Conservation (phyloP, 257 asterid genomes). For the Avicennia marina region DNA sequence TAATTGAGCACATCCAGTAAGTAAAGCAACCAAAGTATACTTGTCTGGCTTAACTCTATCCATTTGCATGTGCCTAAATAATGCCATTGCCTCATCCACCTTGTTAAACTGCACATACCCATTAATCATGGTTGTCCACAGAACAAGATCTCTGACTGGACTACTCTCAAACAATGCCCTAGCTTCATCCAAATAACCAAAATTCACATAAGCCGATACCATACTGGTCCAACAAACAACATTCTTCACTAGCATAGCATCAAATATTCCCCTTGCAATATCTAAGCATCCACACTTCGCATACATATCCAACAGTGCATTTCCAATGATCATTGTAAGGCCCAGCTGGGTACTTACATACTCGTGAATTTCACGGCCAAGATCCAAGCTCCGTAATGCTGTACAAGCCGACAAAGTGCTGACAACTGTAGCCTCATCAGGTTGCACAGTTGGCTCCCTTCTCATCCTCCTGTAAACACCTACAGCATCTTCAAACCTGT, state of each 20-base stretch:
- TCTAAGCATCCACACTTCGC: slow-evolving; percentile 75
- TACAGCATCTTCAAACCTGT: slow-evolving; percentile 53
- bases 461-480: slow-evolving; percentile 54
- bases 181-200: slow-evolving; percentile 62
- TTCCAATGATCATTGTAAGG: slow-evolving; percentile 52
- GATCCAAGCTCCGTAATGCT: slow-evolving; percentile 50
- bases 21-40: slow-evolving; percentile 70
- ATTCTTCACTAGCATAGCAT: slow-evolving; percentile 47
- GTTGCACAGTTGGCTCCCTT: slow-evolving; percentile 32
- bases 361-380: slow-evolving; percentile 65
- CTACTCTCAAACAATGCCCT: slow-evolving; percentile 59
- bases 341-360: slow-evolving; percentile 44
- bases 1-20: slow-evolving; percentile 79
- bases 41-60: slow-evolving; percentile 64
- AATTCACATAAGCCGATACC: slow-evolving; percentile 61
- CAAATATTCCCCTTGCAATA: slow-evolving; percentile 58
- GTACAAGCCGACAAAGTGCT: slow-evolving; percentile 83
- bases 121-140: slow-evolving; percentile 85
- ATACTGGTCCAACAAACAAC: slow-evolving; percentile 84
- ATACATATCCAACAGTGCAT: slow-evolving; percentile 81
- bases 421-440: slow-evolving; percentile 75
- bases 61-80: slow-evolving; percentile 72
- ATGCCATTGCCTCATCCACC: slow-evolving; percentile 65
- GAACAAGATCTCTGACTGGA: slow-evolving; percentile 61
- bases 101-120: slow-evolving; percentile 72